Base-by-base conservation (phyloP, 1,284 basidiomycete species). In the Cutaneotrichosporon sp. region DNA sequence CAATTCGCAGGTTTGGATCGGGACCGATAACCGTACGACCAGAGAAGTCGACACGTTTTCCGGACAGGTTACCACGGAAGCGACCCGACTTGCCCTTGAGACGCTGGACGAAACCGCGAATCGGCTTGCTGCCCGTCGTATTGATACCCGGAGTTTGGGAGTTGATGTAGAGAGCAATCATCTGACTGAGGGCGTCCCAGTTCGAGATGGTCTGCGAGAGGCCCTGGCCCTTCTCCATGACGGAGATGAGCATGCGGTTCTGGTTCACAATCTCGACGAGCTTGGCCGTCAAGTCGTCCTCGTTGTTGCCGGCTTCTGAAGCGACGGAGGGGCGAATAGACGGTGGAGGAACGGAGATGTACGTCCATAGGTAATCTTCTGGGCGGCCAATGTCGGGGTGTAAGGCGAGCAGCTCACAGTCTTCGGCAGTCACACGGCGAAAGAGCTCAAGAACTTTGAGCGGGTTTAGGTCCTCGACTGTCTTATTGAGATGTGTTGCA, bases 351-450 rank as follows among this genome's bases (percentile, higher is more conserved):
- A 98, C 96, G 29, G 93, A 96, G 16, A 99, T 86, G 74, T 98
- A 98, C 74, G 97, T 94, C 96, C 96, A 99, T 53, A 99, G 85
- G 70, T 94, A 97, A 70, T 97, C 88, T 76, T 99, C 96, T 2
- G 96, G 96, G 51, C 96, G 79, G 49, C 93, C 93, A 66, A 86
- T 86, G 26, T 84, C 82, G 3, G 96, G 96, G 57, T 89, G 84
- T 49, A 98, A 77, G 1, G 94, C 93, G 9, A 99, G 80, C 43
- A 99, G 78, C 74, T 98, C 96, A 70, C 91, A 96, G 66, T 99
- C 96, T 85, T 94, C 93, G 53, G 92, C 86, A 2, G 91, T 90
- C 65, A 99, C 90, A 50, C 90, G 80, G 68, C 85, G 85, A 76
- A 99, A 98, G 46, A 99, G 78, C 71, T 94, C 91, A 51, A 97